Base-by-base conservation (phyloP, 73 alveolate genomes). In the Stentor coeruleus region DNA sequence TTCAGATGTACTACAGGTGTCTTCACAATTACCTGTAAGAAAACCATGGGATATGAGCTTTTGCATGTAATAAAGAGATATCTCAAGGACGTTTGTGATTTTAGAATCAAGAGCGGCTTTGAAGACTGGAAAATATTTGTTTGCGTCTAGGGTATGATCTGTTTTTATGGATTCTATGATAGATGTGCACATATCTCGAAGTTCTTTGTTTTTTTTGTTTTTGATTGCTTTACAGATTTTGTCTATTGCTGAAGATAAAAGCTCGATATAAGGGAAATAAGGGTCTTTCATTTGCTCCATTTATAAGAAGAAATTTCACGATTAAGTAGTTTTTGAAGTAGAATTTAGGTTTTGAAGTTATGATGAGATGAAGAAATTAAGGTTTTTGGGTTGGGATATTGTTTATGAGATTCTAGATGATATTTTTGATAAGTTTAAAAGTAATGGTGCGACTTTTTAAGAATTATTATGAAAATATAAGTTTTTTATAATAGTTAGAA, bases 21-120 rank as follows among this genome's bases (percentile, higher is more conserved):
- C 97, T 74, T 86, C 89, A n/a, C 94, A 90, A 59, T 93, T 88
- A 37, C 98, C 98, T 60, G 90, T 95, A 42, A 93, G 41, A 76
- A 88, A 91, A 20, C 90, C 94, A 60, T 91, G 82, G 6, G 96
- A 85, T 11, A 93, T 91, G 28, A 93, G 90, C 74, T 93, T 93
- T 89, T 58, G 41, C 39, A 85, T 76, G 55, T 75, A 77, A 83
- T 86, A 88, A 0, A 93, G 94, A 81, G 88, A 79, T 58, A 75
- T 74, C 40, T 91, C 98, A 58, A 81, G 77, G 30, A 93, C 74
- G 58, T 88, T 91, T 59, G 93, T 80, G 59, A 85, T 77, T 74
- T 89, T 91, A 26, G 93, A 81, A 33, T 93, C 98, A 6, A 93
- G 82, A 4, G 92, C 92, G 85, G 84, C 39, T 80, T 93, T 93